phyloP scores from a whole-genome alignment of 805 yeast genomes.

The Spathaspora arborariae region DNA sequence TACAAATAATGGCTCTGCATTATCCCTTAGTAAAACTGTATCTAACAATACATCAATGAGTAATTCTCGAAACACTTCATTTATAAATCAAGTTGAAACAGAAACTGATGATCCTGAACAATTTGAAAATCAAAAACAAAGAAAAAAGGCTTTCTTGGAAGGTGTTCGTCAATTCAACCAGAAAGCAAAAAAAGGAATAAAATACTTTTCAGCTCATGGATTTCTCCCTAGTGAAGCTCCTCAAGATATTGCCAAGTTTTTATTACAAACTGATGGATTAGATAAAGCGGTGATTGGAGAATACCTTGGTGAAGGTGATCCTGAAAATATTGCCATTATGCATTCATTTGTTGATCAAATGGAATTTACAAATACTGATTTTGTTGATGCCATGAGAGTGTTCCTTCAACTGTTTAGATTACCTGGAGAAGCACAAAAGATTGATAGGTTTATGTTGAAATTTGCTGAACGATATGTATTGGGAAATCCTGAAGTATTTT shows the following conservation, averaged over 20 bases:
- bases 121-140: slow-evolving; percentile 78
- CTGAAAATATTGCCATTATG: slow-evolving; percentile 75
- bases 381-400: slow-evolving; percentile 81
- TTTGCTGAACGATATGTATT: slow-evolving; percentile 90
- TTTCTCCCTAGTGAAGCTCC: slow-evolving; percentile 65
- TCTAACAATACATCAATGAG: slow-evolving; percentile 23
- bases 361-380: slow-evolving; percentile 65
- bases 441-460: slow-evolving; percentile 93
- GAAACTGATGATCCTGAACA: slow-evolving; percentile 73
- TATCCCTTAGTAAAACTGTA: slow-evolving; percentile 20
- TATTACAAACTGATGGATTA: slow-evolving; percentile 67
- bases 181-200: slow-evolving; percentile 79
- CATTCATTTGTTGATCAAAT: slow-evolving; percentile 88
- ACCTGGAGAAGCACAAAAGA: slow-evolving; percentile 98
- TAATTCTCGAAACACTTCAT: slow-evolving; percentile 24
- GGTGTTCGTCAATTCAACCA: slow-evolving; percentile 77
- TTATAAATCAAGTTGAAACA: slow-evolving; percentile 10
- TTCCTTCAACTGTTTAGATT: slow-evolving; percentile 86
- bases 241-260: slow-evolving; percentile 65
- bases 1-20: slow-evolving; percentile 10
- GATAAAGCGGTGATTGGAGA: slow-evolving; percentile 88
- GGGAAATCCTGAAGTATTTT: slow-evolving; percentile 84
- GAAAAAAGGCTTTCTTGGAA: slow-evolving; percentile 77
- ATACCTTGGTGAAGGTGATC: slow-evolving; percentile 85
- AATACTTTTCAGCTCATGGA: slow-evolving; percentile 54